These are phyloP conservation scores for Russula olivacea DNA, from an alignment of 768 basidiomycete species.

Conservation along the genomic window DNA sequence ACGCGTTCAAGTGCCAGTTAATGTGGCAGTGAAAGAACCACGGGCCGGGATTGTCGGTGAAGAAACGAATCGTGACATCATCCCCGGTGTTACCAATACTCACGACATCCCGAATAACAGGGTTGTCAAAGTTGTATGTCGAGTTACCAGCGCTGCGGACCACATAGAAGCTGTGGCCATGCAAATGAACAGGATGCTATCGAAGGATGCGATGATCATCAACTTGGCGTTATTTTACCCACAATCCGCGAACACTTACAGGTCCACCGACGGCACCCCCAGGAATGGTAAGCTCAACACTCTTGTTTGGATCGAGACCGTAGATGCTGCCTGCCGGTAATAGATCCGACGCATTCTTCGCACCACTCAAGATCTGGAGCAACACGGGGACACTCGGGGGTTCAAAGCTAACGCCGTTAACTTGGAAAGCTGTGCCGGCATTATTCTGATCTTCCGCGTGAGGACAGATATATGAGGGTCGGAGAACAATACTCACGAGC, in stretches of 20 bases:
- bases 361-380: not conserved
- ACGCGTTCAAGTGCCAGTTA: not conserved
- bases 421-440: not conserved
- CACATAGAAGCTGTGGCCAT: not conserved
- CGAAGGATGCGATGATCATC: not conserved
- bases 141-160: not conserved
- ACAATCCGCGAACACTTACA: not conserved
- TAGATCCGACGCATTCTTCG: slow-evolving; percentile 38
- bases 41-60: not conserved
- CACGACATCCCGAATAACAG: not conserved
- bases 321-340: slow-evolving; percentile 46
- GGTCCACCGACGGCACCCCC: not conserved
- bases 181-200: not conserved
- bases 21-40: not conserved
- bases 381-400: not conserved
- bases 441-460: not conserved
- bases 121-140: not conserved
- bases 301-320: slow-evolving; percentile 40
- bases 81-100: not conserved
- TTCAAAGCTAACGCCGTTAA: not conserved
- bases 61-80: not conserved
- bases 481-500: not conserved
- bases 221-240: too few species aligned
- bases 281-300: not conserved
- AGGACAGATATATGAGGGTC: not conserved